Evolutionary conservation across 345 rosid species (phyloP).

Genomic region (Brassica rapa): DNA sequence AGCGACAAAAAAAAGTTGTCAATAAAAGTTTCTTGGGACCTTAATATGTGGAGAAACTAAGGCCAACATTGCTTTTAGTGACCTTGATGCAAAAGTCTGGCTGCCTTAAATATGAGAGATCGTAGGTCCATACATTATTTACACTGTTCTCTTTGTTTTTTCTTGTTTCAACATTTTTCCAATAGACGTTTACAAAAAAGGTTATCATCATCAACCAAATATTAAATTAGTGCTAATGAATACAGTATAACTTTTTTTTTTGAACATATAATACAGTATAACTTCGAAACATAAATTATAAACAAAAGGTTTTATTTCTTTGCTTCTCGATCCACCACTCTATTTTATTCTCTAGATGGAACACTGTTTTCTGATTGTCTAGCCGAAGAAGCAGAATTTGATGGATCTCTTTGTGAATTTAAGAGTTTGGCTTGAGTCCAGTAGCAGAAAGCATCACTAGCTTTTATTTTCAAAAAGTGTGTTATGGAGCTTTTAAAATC

Average conservation of each 20-base stretch:
- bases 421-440: background rate
- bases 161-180: background rate
- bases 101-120: background rate
- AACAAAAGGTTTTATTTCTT: background rate
- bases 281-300: background rate
- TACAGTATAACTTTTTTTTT: background rate
- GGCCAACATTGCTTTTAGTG: constrained; percentile 18
- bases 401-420: background rate
- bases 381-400: background rate
- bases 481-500: background rate
- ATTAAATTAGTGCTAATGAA: background rate
- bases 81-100: background rate
- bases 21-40: constrained; percentile 16
- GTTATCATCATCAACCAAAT: background rate
- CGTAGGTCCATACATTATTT: background rate
- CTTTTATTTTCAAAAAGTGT: background rate
- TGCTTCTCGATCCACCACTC: background rate
- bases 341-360: background rate
- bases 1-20: constrained; percentile 5
- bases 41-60: constrained; percentile 25
- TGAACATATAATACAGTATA: background rate
- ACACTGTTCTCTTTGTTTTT: background rate
- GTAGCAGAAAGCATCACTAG: background rate
- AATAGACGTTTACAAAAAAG: background rate
- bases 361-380: background rate